Conservation (phyloP, 2,329 filamentous ascomycete genomes). For the Tetracladium maxilliforme region DNA sequence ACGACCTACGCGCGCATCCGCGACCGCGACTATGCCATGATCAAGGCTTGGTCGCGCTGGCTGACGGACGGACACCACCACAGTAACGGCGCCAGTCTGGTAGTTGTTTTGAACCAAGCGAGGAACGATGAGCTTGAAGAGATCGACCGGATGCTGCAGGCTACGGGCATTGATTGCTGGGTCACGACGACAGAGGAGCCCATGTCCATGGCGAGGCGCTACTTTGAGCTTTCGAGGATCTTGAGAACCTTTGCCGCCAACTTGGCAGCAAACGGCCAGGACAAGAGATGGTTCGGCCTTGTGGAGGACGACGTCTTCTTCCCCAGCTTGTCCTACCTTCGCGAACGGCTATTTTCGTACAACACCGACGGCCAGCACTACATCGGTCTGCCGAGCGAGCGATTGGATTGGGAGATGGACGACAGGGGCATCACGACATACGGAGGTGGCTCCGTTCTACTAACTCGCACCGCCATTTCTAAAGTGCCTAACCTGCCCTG, state of each 20-base stretch:
- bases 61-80: conserved; percentile 38
- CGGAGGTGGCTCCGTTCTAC: too few species aligned
- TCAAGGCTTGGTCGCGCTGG: conserved; percentile 46
- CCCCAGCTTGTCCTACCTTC: conserved; percentile 13
- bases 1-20: conserved; percentile 40
- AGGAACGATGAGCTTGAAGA: conserved; percentile 33
- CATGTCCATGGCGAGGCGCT: conserved; percentile 42
- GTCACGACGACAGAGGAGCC: conserved; percentile 36
- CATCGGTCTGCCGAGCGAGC: conserved; percentile 22
- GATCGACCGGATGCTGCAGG: conserved; percentile 27
- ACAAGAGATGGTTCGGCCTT: conserved; percentile 23
- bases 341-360: conserved; percentile 8
- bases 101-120: conserved; percentile 37
- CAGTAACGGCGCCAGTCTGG: conserved; percentile 40
- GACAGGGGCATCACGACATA: too few species aligned
- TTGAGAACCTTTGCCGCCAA: too few species aligned
- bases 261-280: too few species aligned
- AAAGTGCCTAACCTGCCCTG: too few species aligned
- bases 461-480: too few species aligned
- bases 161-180: conserved; percentile 38
- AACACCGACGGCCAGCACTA: conserved; percentile 12
- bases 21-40: conserved; percentile 32
- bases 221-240: conserved; percentile 32
- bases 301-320: conserved; percentile 17
- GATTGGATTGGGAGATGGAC: too few species aligned